Evolutionary conservation across 2,329 filamentous ascomycete genomes (phyloP).

Genomic region (Ophiostoma australiae): DNA sequence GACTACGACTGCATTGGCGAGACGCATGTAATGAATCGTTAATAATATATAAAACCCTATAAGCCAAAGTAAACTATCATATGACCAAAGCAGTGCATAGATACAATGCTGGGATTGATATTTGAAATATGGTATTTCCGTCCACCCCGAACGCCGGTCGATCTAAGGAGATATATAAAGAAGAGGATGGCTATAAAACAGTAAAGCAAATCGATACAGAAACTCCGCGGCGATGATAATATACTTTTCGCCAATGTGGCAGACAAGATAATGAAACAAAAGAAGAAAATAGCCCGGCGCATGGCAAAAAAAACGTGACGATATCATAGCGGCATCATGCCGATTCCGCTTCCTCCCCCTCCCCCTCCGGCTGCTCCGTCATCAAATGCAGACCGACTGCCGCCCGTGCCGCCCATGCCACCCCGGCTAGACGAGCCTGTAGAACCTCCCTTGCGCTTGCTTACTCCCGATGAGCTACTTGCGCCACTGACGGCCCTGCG

Average conservation of each 20-base stretch:
- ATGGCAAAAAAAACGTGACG: neutral
- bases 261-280: neutral
- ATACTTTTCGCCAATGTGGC: neutral
- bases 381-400: neutral
- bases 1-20: slow-evolving; percentile 1
- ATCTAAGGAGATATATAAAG: neutral
- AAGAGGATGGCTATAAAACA: neutral
- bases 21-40: slow-evolving; percentile 11
- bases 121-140: neutral
- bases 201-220: neutral
- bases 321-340: slow-evolving; percentile 30
- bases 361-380: neutral
- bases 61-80: neutral
- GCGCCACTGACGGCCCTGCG: slow-evolving; percentile 25
- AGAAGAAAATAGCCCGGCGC: neutral
- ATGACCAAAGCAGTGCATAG: neutral
- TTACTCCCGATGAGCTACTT: slow-evolving; percentile 24
- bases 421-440: slow-evolving; percentile 10
- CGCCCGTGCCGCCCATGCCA: slow-evolving; percentile 5
- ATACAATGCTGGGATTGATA: neutral
- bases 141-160: neutral
- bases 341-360: slow-evolving; percentile 25
- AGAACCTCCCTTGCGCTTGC: slow-evolving; percentile 18
- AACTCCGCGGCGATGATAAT: neutral
- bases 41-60: neutral